Percentiles rank a stretch among this genome's conserved stretches.
Evolutionary conservation across 2,329 filamentous ascomycete genomes (phyloP).

Genomic region (Ceratocystis huliohia): DNA sequence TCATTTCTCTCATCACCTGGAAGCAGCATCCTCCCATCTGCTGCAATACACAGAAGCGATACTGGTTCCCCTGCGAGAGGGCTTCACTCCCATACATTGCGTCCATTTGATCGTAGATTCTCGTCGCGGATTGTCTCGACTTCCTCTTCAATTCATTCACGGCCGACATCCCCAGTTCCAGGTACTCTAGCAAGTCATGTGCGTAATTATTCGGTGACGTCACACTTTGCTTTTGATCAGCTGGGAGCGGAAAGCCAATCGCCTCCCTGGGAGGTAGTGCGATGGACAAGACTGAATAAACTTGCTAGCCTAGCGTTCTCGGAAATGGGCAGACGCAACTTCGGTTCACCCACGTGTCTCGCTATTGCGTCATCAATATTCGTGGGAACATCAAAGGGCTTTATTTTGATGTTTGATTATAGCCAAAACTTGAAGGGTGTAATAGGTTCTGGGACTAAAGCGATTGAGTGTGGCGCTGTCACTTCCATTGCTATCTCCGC

Average conservation of each 20-base stretch:
- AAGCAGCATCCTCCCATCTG: slow-evolving; percentile 59
- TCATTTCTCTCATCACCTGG: slow-evolving; percentile 53
- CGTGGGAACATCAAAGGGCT: slow-evolving; percentile 83
- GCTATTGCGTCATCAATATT: slow-evolving; percentile 79
- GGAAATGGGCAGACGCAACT: slow-evolving; percentile 81
- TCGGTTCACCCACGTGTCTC: slow-evolving; percentile 81
- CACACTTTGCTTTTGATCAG: slow-evolving; percentile 49
- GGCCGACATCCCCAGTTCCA: slow-evolving; percentile 61
- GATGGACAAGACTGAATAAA: slow-evolving; percentile 89
- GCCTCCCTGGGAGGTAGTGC: slow-evolving; percentile 89
- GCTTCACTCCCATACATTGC: slow-evolving; percentile 46
- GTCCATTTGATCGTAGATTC: slow-evolving; percentile 90
- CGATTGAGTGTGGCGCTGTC: slow-evolving; percentile 78
- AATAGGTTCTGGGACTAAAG: slow-evolving; percentile 85
- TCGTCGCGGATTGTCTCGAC: slow-evolving; percentile 68
- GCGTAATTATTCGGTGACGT: slow-evolving; percentile 65
- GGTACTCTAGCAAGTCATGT: slow-evolving; percentile 57
- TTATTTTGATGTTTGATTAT: slow-evolving; percentile 94
- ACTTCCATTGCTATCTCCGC: slow-evolving; percentile 83
- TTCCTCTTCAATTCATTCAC: slow-evolving; percentile 42
- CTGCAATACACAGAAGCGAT: slow-evolving; percentile 52
- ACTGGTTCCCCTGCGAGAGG: slow-evolving; percentile 49
- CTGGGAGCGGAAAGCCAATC: slow-evolving; percentile 58
- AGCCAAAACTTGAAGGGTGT: slow-evolving; percentile 90
- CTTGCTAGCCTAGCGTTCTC: slow-evolving; percentile 84